These are phyloP conservation scores for Neonectria neomacrospora DNA, from an alignment of 2,329 filamentous ascomycete species.

Conservation along the genomic window DNA sequence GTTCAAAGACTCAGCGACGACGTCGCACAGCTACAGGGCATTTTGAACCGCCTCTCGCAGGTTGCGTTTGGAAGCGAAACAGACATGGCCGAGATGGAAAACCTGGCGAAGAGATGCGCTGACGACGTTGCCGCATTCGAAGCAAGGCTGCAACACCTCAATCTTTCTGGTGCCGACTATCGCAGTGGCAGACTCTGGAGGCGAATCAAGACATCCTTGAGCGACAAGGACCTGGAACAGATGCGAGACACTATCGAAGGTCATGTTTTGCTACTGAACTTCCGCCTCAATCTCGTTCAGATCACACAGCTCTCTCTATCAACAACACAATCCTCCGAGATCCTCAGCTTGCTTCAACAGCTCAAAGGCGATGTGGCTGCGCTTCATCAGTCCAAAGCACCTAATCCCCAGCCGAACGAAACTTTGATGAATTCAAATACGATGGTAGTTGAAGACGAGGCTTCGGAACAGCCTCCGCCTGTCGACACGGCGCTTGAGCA, in stretches of 20 bases:
- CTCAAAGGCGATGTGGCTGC: background rate
- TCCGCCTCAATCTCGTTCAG: background rate
- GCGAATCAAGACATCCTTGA: background rate
- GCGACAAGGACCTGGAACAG: background rate
- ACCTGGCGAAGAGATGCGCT: background rate
- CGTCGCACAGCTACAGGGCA: background rate
- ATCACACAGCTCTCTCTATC: background rate
- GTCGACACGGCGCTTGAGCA: background rate
- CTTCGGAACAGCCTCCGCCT: background rate
- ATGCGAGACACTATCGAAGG: background rate
- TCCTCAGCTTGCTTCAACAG: background rate
- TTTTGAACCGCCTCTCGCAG: background rate
- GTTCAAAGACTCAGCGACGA: background rate
- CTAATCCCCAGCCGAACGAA: too few relatives aligned
- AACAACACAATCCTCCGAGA: background rate
- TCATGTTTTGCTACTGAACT: background rate
- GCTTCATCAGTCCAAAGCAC: background rate
- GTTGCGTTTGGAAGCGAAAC: background rate
- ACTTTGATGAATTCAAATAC: background rate
- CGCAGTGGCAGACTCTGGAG: background rate
- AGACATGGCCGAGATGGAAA: background rate
- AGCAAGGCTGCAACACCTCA: background rate
- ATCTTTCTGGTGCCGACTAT: background rate
- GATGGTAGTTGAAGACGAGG: background rate
- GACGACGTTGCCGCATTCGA: background rate